These are phyloP conservation scores for Entelexis paramagnoliae DNA, from an alignment of 1,139 yeast genomes.

Conservation along the genomic window DNA sequence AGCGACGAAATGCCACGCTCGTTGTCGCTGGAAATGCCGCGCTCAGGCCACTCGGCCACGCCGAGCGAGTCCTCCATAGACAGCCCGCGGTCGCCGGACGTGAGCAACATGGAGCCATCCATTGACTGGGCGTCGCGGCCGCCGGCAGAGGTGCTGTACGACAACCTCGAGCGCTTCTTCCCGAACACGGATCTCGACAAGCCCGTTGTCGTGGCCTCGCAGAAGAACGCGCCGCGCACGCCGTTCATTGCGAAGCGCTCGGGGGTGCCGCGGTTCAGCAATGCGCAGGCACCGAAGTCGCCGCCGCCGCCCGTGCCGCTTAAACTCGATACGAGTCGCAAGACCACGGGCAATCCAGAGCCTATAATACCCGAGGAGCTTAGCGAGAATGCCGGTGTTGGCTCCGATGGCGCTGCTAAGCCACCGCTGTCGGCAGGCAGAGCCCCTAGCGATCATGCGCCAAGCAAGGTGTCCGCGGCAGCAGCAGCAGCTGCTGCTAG, in stretches of 20 bases:
- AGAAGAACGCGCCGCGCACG: background rate
- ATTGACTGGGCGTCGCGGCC: slow-evolving; percentile 60
- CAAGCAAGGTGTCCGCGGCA: background rate
- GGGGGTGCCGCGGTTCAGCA: background rate
- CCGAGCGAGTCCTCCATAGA: slow-evolving; percentile 15
- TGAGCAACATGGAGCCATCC: slow-evolving; percentile 15
- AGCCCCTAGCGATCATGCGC: background rate
- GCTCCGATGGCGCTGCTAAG: background rate
- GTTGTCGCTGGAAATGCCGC: background rate
- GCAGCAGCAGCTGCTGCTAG: background rate
- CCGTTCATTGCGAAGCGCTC: background rate
- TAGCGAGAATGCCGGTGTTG: background rate
- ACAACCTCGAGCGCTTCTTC: slow-evolving; percentile 81
- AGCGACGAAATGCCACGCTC: background rate
- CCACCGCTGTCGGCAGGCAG: too few relatives aligned
- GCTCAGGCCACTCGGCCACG: slow-evolving; percentile 8
- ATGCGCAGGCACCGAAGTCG: background rate
- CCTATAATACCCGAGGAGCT: background rate
- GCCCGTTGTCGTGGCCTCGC: slow-evolving; percentile 47
- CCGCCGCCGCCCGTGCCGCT: slow-evolving; percentile 6
- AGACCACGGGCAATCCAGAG: background rate
- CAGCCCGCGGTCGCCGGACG: slow-evolving; percentile 17
- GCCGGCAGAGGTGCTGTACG: slow-evolving; percentile 85
- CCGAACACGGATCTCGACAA: slow-evolving; percentile 88
- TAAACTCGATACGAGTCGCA: background rate